Evolutionary conservation across 352 stramenopile genomes (phyloP).

Genomic region (Pythium sp.): DNA sequence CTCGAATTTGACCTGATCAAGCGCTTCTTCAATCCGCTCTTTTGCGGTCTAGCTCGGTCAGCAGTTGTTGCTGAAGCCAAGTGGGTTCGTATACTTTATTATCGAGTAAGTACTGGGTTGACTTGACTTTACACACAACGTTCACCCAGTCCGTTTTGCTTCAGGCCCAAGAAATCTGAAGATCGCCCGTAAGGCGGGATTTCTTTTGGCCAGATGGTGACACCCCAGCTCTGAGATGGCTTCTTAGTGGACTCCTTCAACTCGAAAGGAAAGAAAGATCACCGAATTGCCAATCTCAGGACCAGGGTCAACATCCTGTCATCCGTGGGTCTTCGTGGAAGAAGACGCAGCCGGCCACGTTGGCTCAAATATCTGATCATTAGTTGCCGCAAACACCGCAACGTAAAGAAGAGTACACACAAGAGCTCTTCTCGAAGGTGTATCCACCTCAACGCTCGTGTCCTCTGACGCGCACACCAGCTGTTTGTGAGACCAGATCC

Average conservation of each 20-base stretch:
- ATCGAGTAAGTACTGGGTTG: no score
- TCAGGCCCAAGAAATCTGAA: background rate
- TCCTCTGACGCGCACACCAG: background rate
- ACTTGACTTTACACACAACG: background rate
- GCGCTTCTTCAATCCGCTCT: background rate
- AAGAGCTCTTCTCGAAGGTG: background rate
- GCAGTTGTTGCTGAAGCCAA: background rate
- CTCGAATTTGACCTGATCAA: background rate
- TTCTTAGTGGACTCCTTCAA: background rate
- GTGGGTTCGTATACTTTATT: background rate
- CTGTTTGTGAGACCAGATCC: background rate
- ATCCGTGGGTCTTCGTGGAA: background rate
- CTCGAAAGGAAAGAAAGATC: background rate
- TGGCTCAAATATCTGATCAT: background rate
- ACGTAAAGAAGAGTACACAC: background rate
- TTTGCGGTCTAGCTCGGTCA: background rate
- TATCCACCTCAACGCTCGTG: background rate
- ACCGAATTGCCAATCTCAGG: background rate
- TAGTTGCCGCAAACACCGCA: background rate
- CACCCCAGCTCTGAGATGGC: background rate
- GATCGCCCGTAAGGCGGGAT: background rate
- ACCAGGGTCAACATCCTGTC: background rate
- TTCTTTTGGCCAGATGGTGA: background rate
- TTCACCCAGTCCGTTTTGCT: background rate
- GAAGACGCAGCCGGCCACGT: background rate